These are phyloP conservation scores for Ceratobasidium sp. DNA, from an alignment of 1,284 basidiomycete genomes.

Conservation along the genomic window DNA sequence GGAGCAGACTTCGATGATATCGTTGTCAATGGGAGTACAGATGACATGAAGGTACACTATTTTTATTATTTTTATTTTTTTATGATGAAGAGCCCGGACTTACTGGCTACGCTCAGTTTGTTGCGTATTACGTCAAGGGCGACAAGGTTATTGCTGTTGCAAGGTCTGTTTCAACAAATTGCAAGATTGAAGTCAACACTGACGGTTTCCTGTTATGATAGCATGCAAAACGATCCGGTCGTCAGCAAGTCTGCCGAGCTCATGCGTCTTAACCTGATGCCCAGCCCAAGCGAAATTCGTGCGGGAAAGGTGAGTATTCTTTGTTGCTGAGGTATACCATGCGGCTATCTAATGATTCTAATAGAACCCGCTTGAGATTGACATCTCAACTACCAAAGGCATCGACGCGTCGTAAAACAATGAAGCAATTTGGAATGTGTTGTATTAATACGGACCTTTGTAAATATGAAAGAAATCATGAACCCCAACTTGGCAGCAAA, in stretches of 20 bases:
- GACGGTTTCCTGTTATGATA: no score
- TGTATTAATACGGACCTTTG: not conserved
- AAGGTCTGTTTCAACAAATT: slow-evolving; percentile 57
- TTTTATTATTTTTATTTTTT: not conserved
- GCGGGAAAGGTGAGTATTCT: slow-evolving; percentile 56
- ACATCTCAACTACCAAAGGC: slow-evolving; percentile 44
- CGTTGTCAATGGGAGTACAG: slow-evolving; percentile 78
- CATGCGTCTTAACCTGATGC: slow-evolving; percentile 83
- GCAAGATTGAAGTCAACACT: not conserved
- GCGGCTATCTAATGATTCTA: slow-evolving; percentile 21
- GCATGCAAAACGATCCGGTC: slow-evolving; percentile 85
- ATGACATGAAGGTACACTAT: slow-evolving; percentile 76
- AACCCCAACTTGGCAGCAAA: not conserved
- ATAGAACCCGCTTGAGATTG: slow-evolving; percentile 52
- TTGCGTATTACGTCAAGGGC: slow-evolving; percentile 85
- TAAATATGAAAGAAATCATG: not conserved
- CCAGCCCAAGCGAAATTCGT: slow-evolving; percentile 77
- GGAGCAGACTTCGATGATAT: slow-evolving; percentile 75
- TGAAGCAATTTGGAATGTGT: not conserved
- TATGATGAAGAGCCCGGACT: not conserved
- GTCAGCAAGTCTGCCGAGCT: slow-evolving; percentile 86
- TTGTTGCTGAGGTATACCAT: not conserved
- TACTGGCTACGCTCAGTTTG: slow-evolving; percentile 64
- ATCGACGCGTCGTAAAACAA: not conserved
- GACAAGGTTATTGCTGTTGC: slow-evolving; percentile 85